Evolutionary conservation across 805 yeast species (phyloP).

Genomic region (Candida methanosorbosa): DNA sequence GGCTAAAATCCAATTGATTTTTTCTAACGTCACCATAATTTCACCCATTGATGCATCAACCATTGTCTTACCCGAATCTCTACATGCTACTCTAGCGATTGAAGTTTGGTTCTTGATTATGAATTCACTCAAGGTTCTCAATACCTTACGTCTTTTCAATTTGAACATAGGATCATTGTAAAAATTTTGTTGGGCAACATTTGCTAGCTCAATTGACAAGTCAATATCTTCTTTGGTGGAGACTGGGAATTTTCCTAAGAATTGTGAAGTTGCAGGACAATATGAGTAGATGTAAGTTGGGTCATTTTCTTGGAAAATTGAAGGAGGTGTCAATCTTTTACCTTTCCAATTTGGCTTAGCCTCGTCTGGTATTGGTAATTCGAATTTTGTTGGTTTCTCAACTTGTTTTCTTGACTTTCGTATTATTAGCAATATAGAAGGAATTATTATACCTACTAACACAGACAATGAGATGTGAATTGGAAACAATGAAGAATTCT

Average conservation of each 20-base stretch:
- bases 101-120: conserved; percentile 76
- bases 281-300: conserved; percentile 69
- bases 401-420: conserved; percentile 15
- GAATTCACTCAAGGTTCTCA: conserved; percentile 62
- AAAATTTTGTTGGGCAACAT: conserved; percentile 47
- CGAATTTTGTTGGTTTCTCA: conserved; percentile 35
- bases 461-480: conserved; percentile 22
- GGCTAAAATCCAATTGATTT: conserved; percentile 79
- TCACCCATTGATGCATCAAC: conserved; percentile 96
- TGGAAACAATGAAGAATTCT: conserved; percentile 15
- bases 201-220: conserved; percentile 42
- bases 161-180: conserved; percentile 41
- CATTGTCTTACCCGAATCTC: conserved; percentile 95
- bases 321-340: conserved; percentile 58
- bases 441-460: conserved; percentile 12
- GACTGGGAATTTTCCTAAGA: conserved; percentile 62
- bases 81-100: conserved; percentile 85
- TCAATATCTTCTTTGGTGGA: conserved; percentile 68
- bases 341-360: conserved; percentile 93
- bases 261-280: conserved; percentile 96
- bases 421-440: conserved; percentile 12
- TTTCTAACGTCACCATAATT: conserved; percentile 90
- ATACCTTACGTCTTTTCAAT: conserved; percentile 55
- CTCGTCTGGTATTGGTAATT: conserved; percentile 58
- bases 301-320: conserved; percentile 49